Conservation (phyloP, 164 flowering plant genomes). For the Saururus chinensis region DNA sequence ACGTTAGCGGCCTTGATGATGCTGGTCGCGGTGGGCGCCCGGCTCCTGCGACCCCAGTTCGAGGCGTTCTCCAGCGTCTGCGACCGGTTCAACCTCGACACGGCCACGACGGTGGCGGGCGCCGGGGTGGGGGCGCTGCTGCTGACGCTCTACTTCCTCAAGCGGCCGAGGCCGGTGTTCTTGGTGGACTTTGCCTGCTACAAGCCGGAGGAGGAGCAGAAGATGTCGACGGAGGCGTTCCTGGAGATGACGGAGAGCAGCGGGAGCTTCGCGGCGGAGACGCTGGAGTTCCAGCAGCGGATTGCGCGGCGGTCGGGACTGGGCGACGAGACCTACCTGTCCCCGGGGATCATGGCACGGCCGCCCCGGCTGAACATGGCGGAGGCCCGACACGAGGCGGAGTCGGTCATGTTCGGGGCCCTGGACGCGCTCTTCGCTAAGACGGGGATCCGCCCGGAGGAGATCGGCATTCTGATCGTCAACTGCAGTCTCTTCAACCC, state of each 20-base stretch:
- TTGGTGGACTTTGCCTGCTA: conserved; percentile 70
- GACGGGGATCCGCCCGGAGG: conserved; percentile 46
- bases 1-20: neutral
- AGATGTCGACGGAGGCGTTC: conserved; percentile 44
- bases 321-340: conserved; percentile 74
- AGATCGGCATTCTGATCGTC: conserved; percentile 58
- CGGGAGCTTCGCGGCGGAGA: conserved; percentile 43
- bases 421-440: conserved; percentile 52
- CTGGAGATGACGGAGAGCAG: conserved; percentile 48
- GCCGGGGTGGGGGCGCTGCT: neutral
- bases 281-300: conserved; percentile 49
- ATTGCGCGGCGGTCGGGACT: conserved; percentile 54
- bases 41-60: neutral
- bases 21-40: neutral
- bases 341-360: conserved; percentile 46
- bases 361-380: conserved; percentile 55
- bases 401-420: conserved; percentile 74
- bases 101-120: neutral
- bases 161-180: conserved; percentile 42
- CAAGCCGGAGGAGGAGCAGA: conserved; percentile 53
- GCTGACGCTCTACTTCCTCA: conserved; percentile 34
- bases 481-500: conserved; percentile 88
- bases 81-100: neutral
- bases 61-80: neutral
- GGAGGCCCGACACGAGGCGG: conserved; percentile 73